Conservation (phyloP, 2,329 filamentous ascomycete genomes). For the Alternaria infectoria region DNA sequence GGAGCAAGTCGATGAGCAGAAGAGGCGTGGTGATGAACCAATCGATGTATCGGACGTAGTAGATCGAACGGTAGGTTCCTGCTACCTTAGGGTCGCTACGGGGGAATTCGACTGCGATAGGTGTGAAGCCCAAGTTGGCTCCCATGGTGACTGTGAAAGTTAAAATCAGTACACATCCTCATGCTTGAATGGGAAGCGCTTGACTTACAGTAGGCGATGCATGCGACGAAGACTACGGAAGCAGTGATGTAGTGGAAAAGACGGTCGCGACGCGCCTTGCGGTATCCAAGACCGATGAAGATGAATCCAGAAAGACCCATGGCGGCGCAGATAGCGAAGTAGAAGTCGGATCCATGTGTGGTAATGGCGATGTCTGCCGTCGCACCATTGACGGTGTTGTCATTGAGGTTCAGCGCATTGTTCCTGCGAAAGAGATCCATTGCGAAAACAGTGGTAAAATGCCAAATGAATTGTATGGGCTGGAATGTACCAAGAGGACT, state of each 20-base stretch:
- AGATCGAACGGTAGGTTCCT: slow-evolving; percentile 66
- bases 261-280: slow-evolving; percentile 62
- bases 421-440: slow-evolving; percentile 23
- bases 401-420: slow-evolving; percentile 30
- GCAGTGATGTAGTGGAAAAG: slow-evolving; percentile 71
- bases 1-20: slow-evolving; percentile 66
- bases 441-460: background rate
- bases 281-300: slow-evolving; percentile 60
- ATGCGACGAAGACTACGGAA: slow-evolving; percentile 63
- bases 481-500: background rate
- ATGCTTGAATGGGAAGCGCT: background rate
- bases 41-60: slow-evolving; percentile 71
- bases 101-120: slow-evolving; percentile 67
- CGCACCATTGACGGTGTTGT: slow-evolving; percentile 54
- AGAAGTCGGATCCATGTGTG: slow-evolving; percentile 65
- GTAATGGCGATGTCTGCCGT: slow-evolving; percentile 65
- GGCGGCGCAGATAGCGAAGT: slow-evolving; percentile 66
- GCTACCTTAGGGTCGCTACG: slow-evolving; percentile 53
- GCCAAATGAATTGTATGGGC: background rate
- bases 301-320: slow-evolving; percentile 63
- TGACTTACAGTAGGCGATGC: slow-evolving; percentile 63
- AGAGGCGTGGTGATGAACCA: slow-evolving; percentile 71
- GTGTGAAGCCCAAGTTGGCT: slow-evolving; percentile 68
- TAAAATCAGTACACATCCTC: background rate
- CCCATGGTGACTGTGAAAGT: slow-evolving; percentile 60